Percentiles rank a stretch among this genome's conserved stretches.
Conservation (phyloP, 305 asterid genomes). For the Ajuga reptans region DNA sequence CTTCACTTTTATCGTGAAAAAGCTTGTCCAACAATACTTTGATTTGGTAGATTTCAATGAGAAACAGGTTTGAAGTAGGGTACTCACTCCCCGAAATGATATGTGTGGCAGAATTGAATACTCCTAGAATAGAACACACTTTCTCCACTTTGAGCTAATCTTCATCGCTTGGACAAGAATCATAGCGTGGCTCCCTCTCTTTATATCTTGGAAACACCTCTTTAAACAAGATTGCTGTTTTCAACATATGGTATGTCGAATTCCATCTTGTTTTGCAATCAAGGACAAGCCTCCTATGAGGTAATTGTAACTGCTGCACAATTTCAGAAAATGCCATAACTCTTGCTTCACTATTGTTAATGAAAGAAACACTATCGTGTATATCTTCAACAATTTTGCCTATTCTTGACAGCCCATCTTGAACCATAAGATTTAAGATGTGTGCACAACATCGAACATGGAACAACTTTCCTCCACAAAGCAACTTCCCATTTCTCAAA, state of each 20-base stretch:
- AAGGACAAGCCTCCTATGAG: too few relatives aligned
- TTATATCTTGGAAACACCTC: not conserved
- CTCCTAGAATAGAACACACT: not conserved
- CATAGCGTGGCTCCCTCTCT: not conserved
- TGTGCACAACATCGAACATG: too few relatives aligned
- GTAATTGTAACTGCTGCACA: too few relatives aligned
- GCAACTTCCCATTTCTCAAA: too few relatives aligned
- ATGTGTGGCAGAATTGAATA: not conserved
- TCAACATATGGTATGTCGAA: not conserved
- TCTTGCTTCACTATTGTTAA: too few relatives aligned
- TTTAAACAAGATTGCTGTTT: not conserved
- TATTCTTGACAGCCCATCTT: too few relatives aligned
- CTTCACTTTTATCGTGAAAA: not conserved
- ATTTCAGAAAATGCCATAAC: too few relatives aligned
- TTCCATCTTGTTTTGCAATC: not conserved
- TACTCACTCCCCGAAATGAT: not conserved
- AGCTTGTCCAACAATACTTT: not conserved
- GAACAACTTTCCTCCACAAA: too few relatives aligned
- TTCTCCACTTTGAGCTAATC: not conserved
- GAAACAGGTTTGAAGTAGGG: not conserved
- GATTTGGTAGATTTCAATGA: not conserved
- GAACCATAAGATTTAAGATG: too few relatives aligned
- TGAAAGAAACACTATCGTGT: too few relatives aligned
- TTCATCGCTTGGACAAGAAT: not conserved
- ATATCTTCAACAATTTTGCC: too few relatives aligned